phyloP scores from a whole-genome alignment of 352 stramenopile genomes.

The Phytophthora niederhauseri region DNA sequence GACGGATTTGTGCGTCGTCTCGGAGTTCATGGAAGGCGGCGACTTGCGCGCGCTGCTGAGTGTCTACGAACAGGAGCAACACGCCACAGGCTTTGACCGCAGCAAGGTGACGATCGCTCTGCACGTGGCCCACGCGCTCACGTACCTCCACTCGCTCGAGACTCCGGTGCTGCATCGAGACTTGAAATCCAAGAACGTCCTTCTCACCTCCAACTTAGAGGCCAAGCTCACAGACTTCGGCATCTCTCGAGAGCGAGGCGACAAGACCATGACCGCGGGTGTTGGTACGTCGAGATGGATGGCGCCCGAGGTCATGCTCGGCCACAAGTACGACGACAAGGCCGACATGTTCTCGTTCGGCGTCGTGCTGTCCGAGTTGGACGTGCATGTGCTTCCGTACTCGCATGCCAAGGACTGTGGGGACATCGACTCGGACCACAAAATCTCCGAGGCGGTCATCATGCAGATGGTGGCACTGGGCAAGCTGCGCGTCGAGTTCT shows the following conservation, averaged over 20 bases:
- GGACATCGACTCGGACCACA: constrained; percentile 3
- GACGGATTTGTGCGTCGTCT: constrained; percentile 45
- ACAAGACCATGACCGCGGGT: constrained; percentile 43
- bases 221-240: constrained; percentile 57
- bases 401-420: constrained; percentile 16
- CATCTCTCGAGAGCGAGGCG: constrained; percentile 32
- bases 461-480: constrained; percentile 43
- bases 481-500: constrained; percentile 45
- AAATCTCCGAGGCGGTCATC: constrained; percentile 16
- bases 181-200: constrained; percentile 51
- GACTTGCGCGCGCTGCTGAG: constrained; percentile 58
- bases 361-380: constrained; percentile 30
- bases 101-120: constrained; percentile 52
- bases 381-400: constrained; percentile 31
- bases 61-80: constrained; percentile 12
- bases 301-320: constrained; percentile 32
- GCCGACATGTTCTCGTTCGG: constrained; percentile 18
- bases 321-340: constrained; percentile 25
- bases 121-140: constrained; percentile 43
- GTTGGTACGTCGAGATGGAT: constrained; percentile 46
- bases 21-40: constrained; percentile 66
- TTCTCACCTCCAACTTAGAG: constrained; percentile 28
- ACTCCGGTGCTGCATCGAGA: constrained; percentile 42
- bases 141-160: constrained; percentile 44
- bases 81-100: constrained; percentile 30